These are phyloP conservation scores for Xylariales sp. DNA, from an alignment of 2,329 filamentous ascomycete species.

Conservation along the genomic window DNA sequence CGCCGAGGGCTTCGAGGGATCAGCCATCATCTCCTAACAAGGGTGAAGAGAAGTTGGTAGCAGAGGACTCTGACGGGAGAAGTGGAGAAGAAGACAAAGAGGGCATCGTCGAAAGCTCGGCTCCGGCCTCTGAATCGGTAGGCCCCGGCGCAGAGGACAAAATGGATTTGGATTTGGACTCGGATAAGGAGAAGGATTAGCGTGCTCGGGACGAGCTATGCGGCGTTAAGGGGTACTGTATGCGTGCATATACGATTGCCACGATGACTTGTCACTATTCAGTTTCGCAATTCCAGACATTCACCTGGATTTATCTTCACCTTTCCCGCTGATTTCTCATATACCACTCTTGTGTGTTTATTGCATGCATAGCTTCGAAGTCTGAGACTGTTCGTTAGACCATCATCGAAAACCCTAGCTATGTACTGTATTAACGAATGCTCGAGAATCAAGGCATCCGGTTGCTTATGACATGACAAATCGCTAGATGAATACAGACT, in stretches of 20 bases:
- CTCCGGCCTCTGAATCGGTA: conserved; percentile 11
- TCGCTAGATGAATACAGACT: too few relatives aligned
- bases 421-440: too few relatives aligned
- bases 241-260: conserved; percentile 4
- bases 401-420: too few relatives aligned
- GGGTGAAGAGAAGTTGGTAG: conserved; percentile 15
- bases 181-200: conserved; percentile 13
- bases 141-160: conserved; percentile 20
- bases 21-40: conserved; percentile 16
- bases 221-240: background rate
- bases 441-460: too few relatives aligned
- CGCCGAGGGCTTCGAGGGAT: conserved; percentile 26
- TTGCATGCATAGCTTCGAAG: too few relatives aligned
- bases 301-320: too few relatives aligned
- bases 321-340: too few relatives aligned
- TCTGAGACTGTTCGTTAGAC: too few relatives aligned
- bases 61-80: conserved; percentile 1
- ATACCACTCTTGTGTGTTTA: too few relatives aligned
- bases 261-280: too few relatives aligned
- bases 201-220: background rate
- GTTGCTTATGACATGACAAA: too few relatives aligned
- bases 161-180: conserved; percentile 28
- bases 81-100: conserved; percentile 1
- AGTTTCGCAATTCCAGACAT: too few relatives aligned
- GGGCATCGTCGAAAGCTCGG: conserved; percentile 12